These are phyloP conservation scores for Marchantia polymorpha DNA, from an alignment of 225 moss, liverwort and hornwort genomes.

Conservation along the genomic window DNA sequence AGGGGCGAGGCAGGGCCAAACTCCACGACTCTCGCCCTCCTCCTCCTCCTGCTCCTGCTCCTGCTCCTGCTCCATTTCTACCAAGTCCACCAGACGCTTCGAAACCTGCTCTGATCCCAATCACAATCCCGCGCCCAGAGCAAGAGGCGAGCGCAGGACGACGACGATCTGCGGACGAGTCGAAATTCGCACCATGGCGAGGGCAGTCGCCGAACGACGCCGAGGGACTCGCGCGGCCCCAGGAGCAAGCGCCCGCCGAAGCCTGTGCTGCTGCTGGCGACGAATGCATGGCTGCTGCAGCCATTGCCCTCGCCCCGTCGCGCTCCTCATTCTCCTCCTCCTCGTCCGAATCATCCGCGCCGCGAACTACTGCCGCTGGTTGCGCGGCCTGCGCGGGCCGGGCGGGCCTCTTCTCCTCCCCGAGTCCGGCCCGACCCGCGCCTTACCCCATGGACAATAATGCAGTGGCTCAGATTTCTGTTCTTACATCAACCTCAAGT, in stretches of 20 bases:
- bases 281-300: slow-evolving; percentile 11
- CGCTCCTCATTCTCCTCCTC: neutral
- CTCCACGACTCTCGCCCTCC: slow-evolving; percentile 3
- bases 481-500: no score
- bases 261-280: neutral
- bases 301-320: neutral
- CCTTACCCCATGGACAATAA: no score
- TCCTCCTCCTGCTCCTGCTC: neutral
- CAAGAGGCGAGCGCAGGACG: slow-evolving; percentile 9
- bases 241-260: neutral
- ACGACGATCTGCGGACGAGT: neutral
- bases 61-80: neutral
- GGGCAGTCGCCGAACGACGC: slow-evolving; percentile 2
- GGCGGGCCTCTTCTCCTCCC: neutral
- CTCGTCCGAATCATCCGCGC: neutral
- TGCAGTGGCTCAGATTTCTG: no score
- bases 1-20: neutral
- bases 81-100: slow-evolving; percentile 13
- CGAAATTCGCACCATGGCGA: neutral
- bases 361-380: neutral
- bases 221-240: neutral
- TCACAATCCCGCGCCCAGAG: slow-evolving; percentile 7
- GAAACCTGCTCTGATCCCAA: neutral
- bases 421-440: no score
- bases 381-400: neutral